Evolutionary conservation across 345 rosid species (phyloP), one percentile per base, ranked within the genome.

Genomic region (Melastoma malabathricum): DNA sequence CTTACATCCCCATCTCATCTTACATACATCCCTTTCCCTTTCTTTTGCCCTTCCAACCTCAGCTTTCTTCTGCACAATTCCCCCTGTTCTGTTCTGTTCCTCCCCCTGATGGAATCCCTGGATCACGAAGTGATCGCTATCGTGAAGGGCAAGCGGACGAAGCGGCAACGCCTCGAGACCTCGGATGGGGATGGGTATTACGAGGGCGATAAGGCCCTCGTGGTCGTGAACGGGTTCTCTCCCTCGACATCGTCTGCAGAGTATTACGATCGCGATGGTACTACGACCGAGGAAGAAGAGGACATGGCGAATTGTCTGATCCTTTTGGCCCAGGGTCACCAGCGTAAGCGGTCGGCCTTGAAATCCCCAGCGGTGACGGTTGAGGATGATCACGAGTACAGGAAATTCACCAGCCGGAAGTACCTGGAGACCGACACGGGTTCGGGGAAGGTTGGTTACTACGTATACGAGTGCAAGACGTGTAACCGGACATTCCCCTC

Each of bases 231-330:
- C 10, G 52, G 43, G 12, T 17, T n/a, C 20, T 47, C 53, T 15
- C 43, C 54, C n/a, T 47, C 75, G n/a, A 72, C 31, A 61, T 58
- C 72, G 23, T 56, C 72, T 13, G 57, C 55, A 45, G 75, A 68
- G 14, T 43, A 59, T 51, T 61, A 12, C 44, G n/a, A 53, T 7
- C 63, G 72, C 17, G 58, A 73, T 58, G 19, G 66, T 61, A 51
- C 64, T 64, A 27, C 49, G 51, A 60, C 75, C 3, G 79, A 82
- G 48, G 96, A 87, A 51, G 98, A 83, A 47, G 86, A 84, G 57
- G 95, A 87, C 59, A 83, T 81, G 94, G 98, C 98, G 1, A 82
- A 88, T 46, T 92, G 98, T 56, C 73, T 92, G 48, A 92, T 92
- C 67, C 88, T 92, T 47, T 75, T 92, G 0, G 86, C 98, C 0